phyloP scores from a whole-genome alignment of 2,329 filamentous ascomycete species.

The Pseudofabraea citricarpa region DNA sequence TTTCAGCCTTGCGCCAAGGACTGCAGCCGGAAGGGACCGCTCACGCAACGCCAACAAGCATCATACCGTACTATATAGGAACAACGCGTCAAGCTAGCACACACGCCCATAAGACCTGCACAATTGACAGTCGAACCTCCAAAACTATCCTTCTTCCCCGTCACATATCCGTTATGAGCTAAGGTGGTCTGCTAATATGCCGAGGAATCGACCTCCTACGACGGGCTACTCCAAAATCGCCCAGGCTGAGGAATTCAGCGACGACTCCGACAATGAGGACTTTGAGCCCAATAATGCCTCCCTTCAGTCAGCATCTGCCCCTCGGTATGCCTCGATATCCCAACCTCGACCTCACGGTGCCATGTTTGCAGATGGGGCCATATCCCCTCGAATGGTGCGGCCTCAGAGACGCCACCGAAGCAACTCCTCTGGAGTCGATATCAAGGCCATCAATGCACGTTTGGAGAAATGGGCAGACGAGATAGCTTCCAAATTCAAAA shows the following conservation, averaged over 20 bases:
- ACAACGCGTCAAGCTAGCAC: not conserved
- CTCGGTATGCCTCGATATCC: slow-evolving; percentile 59
- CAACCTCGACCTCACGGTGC: slow-evolving; percentile 57
- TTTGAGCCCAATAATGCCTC: slow-evolving; percentile 48
- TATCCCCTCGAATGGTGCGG: slow-evolving; percentile 40
- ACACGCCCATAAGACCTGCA: no score
- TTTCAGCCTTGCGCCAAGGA: no score
- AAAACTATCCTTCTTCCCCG: not conserved
- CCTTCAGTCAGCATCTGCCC: slow-evolving; percentile 48
- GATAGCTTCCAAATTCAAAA: slow-evolving; percentile 96
- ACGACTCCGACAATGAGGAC: slow-evolving; percentile 66
- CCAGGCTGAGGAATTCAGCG: slow-evolving; percentile 72
- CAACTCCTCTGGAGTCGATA: slow-evolving; percentile 83
- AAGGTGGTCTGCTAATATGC: slow-evolving; percentile 16
- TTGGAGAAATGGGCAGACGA: slow-evolving; percentile 97
- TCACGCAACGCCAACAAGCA: no score
- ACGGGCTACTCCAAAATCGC: slow-evolving; percentile 83
- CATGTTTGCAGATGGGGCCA: slow-evolving; percentile 45
- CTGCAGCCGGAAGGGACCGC: not conserved
- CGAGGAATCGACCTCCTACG: slow-evolving; percentile 49
- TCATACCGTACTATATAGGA: not conserved
- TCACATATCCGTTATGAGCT: slow-evolving; percentile 1
- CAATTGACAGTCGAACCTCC: not conserved
- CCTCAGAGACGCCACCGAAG: slow-evolving; percentile 51
- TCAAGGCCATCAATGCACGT: slow-evolving; percentile 96